phyloP scores from a whole-genome alignment of 768 basidiomycete species.

The Cubamyces lactineus region DNA sequence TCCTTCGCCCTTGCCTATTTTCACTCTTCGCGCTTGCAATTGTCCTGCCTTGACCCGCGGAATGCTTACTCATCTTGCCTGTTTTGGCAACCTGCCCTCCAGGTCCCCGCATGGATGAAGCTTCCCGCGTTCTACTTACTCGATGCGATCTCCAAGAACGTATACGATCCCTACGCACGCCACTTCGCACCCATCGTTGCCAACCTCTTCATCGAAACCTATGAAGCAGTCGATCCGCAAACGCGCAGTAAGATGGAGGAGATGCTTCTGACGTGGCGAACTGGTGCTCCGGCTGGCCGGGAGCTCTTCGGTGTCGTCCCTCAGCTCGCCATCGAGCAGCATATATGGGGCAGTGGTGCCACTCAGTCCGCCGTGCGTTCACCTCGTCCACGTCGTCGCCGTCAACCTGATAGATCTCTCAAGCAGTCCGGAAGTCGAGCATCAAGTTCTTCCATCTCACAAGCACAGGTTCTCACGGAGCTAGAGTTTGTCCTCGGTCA shows the following conservation, averaged over 20 bases:
- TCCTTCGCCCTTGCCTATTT: slow-evolving; percentile 3
- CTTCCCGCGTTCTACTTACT: slow-evolving; percentile 93
- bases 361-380: slow-evolving; percentile 44
- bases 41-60: slow-evolving; percentile 35
- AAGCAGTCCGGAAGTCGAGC: slow-evolving; percentile 19
- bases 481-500: slow-evolving; percentile 81
- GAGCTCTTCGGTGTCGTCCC: slow-evolving; percentile 85
- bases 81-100: slow-evolving; percentile 32
- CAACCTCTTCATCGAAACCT: slow-evolving; percentile 84
- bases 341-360: slow-evolving; percentile 71
- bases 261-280: slow-evolving; percentile 94
- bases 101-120: slow-evolving; percentile 92
- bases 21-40: slow-evolving; percentile 10
- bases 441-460: slow-evolving; percentile 55
- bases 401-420: not conserved
- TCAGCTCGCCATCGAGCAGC: slow-evolving; percentile 83
- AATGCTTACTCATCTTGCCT: slow-evolving; percentile 67
- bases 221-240: slow-evolving; percentile 79
- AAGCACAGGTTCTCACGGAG: slow-evolving; percentile 81
- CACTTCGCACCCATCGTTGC: slow-evolving; percentile 83
- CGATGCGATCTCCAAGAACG: slow-evolving; percentile 97
- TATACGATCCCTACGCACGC: slow-evolving; percentile 89
- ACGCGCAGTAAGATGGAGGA: slow-evolving; percentile 97
- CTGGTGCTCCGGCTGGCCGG: slow-evolving; percentile 75
- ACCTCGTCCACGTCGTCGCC: not conserved